Percentiles rank a stretch among this genome's conserved stretches.
Conservation (phyloP, 495 filamentous ascomycete genomes). For the Lichenothelia convexa region DNA sequence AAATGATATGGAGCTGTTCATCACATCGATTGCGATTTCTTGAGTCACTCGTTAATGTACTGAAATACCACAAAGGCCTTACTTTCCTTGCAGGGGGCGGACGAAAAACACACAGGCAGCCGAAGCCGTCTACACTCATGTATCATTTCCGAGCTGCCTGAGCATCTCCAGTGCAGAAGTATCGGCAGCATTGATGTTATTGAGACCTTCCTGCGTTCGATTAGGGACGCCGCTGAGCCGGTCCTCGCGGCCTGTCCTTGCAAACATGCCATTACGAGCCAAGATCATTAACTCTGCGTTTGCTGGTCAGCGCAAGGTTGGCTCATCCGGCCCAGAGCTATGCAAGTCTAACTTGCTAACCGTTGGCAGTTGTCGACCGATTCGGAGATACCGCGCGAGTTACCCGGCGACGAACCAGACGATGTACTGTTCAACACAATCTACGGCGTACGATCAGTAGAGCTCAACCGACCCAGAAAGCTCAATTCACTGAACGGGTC, state of each 20-base stretch:
- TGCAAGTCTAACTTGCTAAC: not conserved
- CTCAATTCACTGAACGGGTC: conserved; percentile 80
- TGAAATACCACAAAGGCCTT: too few species aligned
- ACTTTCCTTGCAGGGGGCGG: too few species aligned
- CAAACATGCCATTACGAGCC: conserved; percentile 72
- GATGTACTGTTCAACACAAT: conserved; percentile 82
- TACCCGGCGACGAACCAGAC: conserved; percentile 50
- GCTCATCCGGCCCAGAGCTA: not conserved
- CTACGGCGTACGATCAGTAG: conserved; percentile 79
- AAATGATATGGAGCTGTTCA: too few species aligned
- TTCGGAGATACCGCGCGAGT: conserved; percentile 10
- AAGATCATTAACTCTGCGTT: conserved; percentile 52
- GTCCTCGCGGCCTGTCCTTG: conserved; percentile 22
- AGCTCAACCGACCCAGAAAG: conserved; percentile 84
- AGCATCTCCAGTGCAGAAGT: not conserved
- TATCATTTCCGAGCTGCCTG: not conserved
- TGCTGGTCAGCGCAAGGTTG: conserved; percentile 15
- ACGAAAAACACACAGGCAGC: too few species aligned
- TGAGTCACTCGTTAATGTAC: too few species aligned
- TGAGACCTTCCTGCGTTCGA: conserved; percentile 8
- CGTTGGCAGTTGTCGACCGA: conserved; percentile 11
- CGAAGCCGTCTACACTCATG: too few species aligned
- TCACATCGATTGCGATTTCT: too few species aligned
- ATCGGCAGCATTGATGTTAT: conserved; percentile 10
- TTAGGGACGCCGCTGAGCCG: conserved; percentile 14